Conservation (phyloP, 1,284 basidiomycete species). For the Acaromyces ingoldii region DNA sequence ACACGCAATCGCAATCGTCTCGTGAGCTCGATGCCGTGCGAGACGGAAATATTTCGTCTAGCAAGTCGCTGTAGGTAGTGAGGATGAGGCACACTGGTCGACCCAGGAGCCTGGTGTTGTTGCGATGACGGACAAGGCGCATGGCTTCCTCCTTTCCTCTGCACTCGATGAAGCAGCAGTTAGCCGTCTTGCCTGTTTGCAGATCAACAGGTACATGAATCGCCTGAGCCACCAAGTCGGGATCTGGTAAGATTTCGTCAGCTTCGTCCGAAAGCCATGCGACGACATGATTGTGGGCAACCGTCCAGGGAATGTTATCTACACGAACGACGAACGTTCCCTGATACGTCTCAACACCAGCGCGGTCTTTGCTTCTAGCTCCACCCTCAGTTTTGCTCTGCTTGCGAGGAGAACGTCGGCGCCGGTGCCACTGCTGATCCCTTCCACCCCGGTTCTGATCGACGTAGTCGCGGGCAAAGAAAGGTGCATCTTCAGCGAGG, state of each 20-base stretch:
- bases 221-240: not conserved
- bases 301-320: conserved; percentile 15
- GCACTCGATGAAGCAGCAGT: conserved; percentile 15
- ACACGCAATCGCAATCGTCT: not conserved
- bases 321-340: conserved; percentile 6
- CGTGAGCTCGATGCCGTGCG: not conserved
- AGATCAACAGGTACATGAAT: conserved; percentile 14
- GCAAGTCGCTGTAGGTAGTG: not conserved
- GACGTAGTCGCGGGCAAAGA: no score
- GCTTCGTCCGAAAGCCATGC: conserved; percentile 8
- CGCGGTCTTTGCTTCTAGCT: not conserved
- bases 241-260: conserved; percentile 5
- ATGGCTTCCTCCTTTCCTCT: conserved; percentile 3
- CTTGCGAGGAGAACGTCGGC: no score
- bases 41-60: conserved; percentile 5
- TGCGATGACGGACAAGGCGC: conserved; percentile 12
- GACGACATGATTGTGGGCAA: conserved; percentile 6
- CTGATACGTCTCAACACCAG: not conserved
- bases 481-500: conserved; percentile 1
- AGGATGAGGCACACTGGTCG: conserved; percentile 8
- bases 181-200: conserved; percentile 11
- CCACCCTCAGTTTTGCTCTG: not conserved
- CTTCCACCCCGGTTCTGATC: no score
- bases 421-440: no score
- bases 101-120: conserved; percentile 12